Base-by-base conservation (phyloP, 2,329 filamentous ascomycete genomes). In the Clonostachys sp. region DNA sequence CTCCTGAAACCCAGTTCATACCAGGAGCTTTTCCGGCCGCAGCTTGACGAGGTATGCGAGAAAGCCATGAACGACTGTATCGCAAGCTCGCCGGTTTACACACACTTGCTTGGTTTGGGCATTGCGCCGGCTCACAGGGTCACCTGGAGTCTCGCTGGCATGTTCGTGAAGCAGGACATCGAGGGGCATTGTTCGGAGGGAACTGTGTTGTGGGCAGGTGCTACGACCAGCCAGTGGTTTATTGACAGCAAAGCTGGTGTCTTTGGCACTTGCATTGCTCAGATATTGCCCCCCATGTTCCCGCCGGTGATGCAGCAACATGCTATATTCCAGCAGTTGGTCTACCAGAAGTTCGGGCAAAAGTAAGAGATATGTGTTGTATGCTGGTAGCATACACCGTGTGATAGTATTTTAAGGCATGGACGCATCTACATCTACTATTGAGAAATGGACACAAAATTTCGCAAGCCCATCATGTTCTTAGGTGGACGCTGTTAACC, bases 11-110 rank as follows among this genome's bases (percentile, higher is more conserved):
- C 41, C 7, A 16, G 12, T 12, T 48, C 42, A 10, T 48, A 44
- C 35, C 10, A 41, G 20, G 46, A 48, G 41, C 46, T 48, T 35
- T 48, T 48, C 46, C 33, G 41, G 10, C 46, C 46, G 39, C 42
- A 48, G 41, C 46, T 48, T 16, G 46, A 44, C 34, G 42, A 48
- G 46, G 36, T 18, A 12, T n/a, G 14, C 14, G 44, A 46, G 36
- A 33, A 46, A 24, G 44, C 36, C 9, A 18, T 46, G n/a, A 46
- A 46, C 35, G 36, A 46, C n/a, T 46, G 41, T 38, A 40, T 46
- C 12, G 44, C 36, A 5, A 35, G 14, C 36, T n/a, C 14, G 7
- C 36, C 36, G 14, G 9, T 14, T 2, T 18, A 39, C 12, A 39
- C 36, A 4, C 36, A 39, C 1, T 39, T 39, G 14, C 36, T 39